Base-by-base conservation (phyloP, 805 yeast species). In the Candida patagonica region DNA sequence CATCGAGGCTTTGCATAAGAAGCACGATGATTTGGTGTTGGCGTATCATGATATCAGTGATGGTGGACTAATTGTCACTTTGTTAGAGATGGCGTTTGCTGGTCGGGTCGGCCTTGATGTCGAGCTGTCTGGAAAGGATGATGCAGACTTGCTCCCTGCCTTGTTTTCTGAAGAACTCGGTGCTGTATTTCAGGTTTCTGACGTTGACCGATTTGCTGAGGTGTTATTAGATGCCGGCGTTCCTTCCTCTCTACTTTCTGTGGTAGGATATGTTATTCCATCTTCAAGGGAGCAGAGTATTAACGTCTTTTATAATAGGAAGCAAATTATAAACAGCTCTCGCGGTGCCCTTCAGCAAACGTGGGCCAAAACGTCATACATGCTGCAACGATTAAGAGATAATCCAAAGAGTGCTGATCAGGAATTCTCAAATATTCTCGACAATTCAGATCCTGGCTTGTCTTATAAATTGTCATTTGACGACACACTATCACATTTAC, bases 11-110 rank as follows among this genome's bases (percentile, higher is more conserved):
- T 69, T 92, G 54, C 99, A 92, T 59, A 69, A 73, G 52, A 49
- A 59, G 26, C 65, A 72, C 31, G 70, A 74, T 37, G 57, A 54
- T 30, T 44, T 72, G 31, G 88, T 92, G 10, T 70, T 79, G 56
- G 83, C 96, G 3, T 92, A 92, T 66, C 98, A 92, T 58, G 98
- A 92, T 62, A 72, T 89, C 55, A 84, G 95, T 17, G 98, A 92
- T 61, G 98, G 98, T 72, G 98, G 98, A 57, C 68, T 89, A 56
- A 66, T 88, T 43, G 78, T 82, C 32, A 79, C 97, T 7, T 67
- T 84, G 34, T 65, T 81, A 32, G 98, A 92, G 67, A 92, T 92
- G 97, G 95, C 96, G 0, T 92, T 92, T 65, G 95, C 97, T 33
- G 88, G 89, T 24, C 78, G 96, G 66, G 74, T 77, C 39, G 98